Base-by-base conservation (phyloP, 116 monocot species). In the Cymodocea nodosa region DNA sequence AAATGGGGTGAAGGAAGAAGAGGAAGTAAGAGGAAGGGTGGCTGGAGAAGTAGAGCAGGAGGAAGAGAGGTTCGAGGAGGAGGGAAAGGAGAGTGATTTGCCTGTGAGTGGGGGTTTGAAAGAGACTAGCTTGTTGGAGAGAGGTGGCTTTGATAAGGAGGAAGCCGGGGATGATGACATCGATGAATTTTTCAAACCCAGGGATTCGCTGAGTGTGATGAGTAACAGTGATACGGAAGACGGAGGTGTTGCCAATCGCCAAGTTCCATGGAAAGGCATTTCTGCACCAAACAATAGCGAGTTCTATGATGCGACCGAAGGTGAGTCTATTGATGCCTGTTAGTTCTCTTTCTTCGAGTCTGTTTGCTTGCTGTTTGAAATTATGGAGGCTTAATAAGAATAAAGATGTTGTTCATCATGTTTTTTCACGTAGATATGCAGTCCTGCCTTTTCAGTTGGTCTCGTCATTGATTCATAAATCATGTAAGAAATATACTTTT, bases 231-330 rank as follows among this genome's bases (percentile, higher is more conserved):
- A 82, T 17, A 64, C 64, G 4, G 82, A 78, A 18, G 75, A 69
- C 17, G 61, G 40, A 2, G 36, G 68, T 30, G 60, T 23, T 14
- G 10, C 14, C 19, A 67, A 50, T 3, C 39, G 58, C 15, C 2
- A 15, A 4, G 39, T 30, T 36, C 67, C 65, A 18, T 61, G 68
- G 36, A 71, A n/a, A 23, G 51, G 63, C 36, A 39, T 56, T 16
- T 25, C 40, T 15, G 50, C 51, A 19, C 12, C 50, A 0, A 56
- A 48, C 67, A 66, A 64, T 23, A 64, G 59, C 67, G 78, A 84
- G 40, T 84, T 79, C 64, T 87, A 67, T 60, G 84, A 87, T 77
- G 84, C 87, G 44, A 12, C 49, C 48, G 79, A 84, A 79, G 87
- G 87, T 87, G 68, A 57, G 68, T 48, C n/a, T 35, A 16, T 16